Evolutionary conservation across 1,284 basidiomycete species (phyloP).

Genomic region (Ustilago trichophora): DNA sequence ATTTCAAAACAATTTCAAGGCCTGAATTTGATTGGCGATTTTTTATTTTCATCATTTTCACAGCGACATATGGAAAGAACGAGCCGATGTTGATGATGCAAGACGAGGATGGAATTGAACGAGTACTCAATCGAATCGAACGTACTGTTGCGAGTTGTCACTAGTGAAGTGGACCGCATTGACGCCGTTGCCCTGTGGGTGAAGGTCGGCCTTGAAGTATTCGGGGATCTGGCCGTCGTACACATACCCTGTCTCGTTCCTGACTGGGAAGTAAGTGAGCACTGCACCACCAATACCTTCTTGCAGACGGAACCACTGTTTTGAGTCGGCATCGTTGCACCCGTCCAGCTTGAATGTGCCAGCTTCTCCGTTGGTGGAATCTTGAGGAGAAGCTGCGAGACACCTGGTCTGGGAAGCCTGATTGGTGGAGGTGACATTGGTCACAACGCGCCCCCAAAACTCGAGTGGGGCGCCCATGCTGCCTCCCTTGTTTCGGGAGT

Average conservation of each 20-base stretch:
- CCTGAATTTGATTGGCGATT: conserved; percentile 5
- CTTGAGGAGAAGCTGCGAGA: conserved; percentile 6
- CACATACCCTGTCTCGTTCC: conserved; percentile 20
- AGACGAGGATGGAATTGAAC: too few species aligned
- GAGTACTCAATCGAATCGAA: conserved; percentile 14
- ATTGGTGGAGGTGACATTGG: conserved; percentile 3
- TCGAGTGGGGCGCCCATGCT: conserved; percentile 37
- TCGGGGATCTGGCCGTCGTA: conserved; percentile 27
- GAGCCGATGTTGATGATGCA: too few species aligned
- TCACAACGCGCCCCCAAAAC: conserved; percentile 32
- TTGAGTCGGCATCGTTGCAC: conserved; percentile 22
- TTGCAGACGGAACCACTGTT: conserved; percentile 38
- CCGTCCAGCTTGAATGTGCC: not conserved
- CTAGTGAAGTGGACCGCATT: conserved; percentile 4
- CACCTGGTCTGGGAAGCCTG: conserved; percentile 2
- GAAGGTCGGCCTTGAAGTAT: conserved; percentile 17
- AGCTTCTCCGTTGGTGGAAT: not conserved
- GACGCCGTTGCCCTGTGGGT: not conserved
- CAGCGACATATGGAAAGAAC: not conserved
- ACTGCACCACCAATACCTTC: conserved; percentile 12
- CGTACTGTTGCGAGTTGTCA: conserved; percentile 12
- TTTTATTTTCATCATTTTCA: not conserved
- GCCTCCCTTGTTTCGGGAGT: conserved; percentile 21
- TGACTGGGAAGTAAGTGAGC: conserved; percentile 26
- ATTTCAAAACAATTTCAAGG: not conserved